Conservation (phyloP, 108 stramenopile species). For the Conticribra weissflogii region DNA sequence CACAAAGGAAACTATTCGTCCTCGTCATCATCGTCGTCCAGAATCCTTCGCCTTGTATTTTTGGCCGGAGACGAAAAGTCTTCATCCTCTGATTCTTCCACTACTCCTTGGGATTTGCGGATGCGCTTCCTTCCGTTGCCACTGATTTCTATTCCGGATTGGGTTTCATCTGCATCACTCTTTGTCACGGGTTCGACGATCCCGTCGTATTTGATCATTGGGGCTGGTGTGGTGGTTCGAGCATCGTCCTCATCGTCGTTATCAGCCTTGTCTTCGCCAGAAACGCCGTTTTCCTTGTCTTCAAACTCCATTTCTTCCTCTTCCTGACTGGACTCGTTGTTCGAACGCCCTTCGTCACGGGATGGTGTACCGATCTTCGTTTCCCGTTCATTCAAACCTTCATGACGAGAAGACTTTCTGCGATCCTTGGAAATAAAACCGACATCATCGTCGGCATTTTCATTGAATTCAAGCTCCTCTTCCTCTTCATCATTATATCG, state of each 20-base stretch:
- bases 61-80: constrained; percentile 40
- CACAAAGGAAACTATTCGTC: constrained; percentile 20
- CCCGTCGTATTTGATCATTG: not conserved
- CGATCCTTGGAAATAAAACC: constrained; percentile 13
- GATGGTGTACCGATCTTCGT: not conserved
- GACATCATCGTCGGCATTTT: constrained; percentile 28
- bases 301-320: constrained; percentile 35
- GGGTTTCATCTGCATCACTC: not conserved
- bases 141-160: not conserved
- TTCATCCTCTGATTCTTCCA: constrained; percentile 49
- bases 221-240: not conserved
- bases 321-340: no score
- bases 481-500: constrained; percentile 41
- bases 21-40: constrained; percentile 45
- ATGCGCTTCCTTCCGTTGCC: constrained; percentile 45
- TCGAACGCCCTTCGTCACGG: constrained; percentile 9
- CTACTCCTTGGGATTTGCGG: constrained; percentile 25
- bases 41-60: constrained; percentile 18
- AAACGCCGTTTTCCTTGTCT: constrained; percentile 10
- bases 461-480: constrained; percentile 64
- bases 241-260: not conserved
- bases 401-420: constrained; percentile 11
- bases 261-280: not conserved
- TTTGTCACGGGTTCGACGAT: not conserved
- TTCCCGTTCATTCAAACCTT: not conserved